Evolutionary conservation across 2,329 filamentous ascomycete genomes (phyloP).

Genomic region (Fusarium sp.): DNA sequence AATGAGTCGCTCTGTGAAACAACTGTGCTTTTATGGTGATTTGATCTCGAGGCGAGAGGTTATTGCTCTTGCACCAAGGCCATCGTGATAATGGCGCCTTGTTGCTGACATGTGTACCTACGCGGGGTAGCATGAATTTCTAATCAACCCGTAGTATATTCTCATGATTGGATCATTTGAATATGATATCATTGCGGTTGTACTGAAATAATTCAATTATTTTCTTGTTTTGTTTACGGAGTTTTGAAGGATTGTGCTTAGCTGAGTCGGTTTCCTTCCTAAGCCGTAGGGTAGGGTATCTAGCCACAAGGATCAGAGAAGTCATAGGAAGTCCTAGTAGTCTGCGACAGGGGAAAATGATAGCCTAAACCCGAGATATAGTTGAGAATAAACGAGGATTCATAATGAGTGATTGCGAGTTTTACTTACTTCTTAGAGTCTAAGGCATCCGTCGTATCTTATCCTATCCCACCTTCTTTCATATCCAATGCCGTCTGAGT

Average conservation of each 20-base stretch:
- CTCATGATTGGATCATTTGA: not conserved
- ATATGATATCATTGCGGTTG: not conserved
- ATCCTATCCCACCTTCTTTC: no score
- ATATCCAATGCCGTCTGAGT: not conserved
- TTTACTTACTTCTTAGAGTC: not conserved
- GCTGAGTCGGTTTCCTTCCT: conserved; percentile 2
- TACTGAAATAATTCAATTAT: not conserved
- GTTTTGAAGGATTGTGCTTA: not conserved
- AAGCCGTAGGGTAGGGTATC: conserved; percentile 8
- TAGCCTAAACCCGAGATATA: no score
- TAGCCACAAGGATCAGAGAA: no score
- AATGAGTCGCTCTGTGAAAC: not conserved
- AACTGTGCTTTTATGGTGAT: not conserved
- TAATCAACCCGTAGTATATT: not conserved
- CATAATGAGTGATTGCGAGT: no score
- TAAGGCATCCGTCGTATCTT: not conserved
- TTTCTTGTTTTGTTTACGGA: not conserved
- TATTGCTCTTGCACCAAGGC: not conserved
- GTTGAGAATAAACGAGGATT: not conserved
- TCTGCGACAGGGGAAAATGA: no score
- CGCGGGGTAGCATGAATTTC: conserved; percentile 5
- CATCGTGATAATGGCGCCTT: not conserved
- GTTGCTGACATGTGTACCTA: conserved; percentile 13
- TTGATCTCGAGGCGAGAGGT: not conserved
- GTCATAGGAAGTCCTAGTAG: not conserved